These are phyloP conservation scores for Rhizoclosmatium globosum DNA, from an alignment of 192 early-diverging fungal species.

Conservation along the genomic window DNA sequence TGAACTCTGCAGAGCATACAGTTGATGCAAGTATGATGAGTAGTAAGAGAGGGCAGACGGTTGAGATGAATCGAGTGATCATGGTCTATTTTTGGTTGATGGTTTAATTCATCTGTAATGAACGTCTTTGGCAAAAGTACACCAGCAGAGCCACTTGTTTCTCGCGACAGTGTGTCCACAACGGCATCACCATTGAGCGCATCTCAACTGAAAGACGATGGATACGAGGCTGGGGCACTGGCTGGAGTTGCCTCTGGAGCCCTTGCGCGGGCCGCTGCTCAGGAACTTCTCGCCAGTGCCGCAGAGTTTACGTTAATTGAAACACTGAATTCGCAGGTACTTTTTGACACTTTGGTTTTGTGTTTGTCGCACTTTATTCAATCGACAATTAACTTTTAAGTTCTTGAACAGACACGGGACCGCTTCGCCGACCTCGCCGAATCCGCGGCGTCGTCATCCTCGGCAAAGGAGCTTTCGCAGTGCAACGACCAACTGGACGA, in stretches of 20 bases:
- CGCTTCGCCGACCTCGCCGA: not conserved
- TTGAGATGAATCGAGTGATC: too few relatives aligned
- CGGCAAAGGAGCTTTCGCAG: not conserved
- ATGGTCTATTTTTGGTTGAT: too few relatives aligned
- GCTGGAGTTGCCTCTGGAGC: not conserved
- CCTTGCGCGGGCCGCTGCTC: not conserved
- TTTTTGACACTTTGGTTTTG: slow-evolving; percentile 2
- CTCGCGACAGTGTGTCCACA: too few relatives aligned
- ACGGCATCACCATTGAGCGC: too few relatives aligned
- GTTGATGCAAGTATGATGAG: too few relatives aligned
- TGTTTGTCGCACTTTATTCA: not conserved
- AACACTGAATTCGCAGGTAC: slow-evolving; percentile 3
- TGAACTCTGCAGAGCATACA: too few relatives aligned
- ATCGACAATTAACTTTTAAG: not conserved
- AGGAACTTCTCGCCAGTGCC: not conserved
- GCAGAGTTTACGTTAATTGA: not conserved
- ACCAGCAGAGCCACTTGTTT: too few relatives aligned
- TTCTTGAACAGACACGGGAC: not conserved
- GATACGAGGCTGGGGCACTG: not conserved
- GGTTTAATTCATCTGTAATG: too few relatives aligned
- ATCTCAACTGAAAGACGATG: too few relatives aligned
- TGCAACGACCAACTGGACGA: not conserved
- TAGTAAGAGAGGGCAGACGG: too few relatives aligned
- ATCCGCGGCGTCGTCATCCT: not conserved
- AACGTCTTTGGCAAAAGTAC: too few relatives aligned